Evolutionary conservation across 352 stramenopile genomes (phyloP), one percentile per base, ranked within the genome.

Genomic region (Phytophthora pini): DNA sequence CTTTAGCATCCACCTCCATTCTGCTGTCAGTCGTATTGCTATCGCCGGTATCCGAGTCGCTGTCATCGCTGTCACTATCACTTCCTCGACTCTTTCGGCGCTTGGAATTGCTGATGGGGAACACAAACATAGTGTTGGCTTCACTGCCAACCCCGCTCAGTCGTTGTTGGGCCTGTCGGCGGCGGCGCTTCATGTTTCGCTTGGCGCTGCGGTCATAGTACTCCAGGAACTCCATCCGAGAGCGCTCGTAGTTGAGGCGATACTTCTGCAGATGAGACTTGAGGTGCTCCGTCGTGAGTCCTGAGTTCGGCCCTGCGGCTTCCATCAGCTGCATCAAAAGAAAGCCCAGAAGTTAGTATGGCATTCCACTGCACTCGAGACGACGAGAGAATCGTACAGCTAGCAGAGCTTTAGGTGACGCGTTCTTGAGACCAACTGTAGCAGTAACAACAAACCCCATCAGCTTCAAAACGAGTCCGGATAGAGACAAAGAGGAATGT

Each of bases 221-320:
- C 63, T 92, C 84, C 32, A 96, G 80, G 56, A 96, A 96, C 68
- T 96, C 85, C 62, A 81, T 72, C 6, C 88, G 82, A 29, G 88
- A 96, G 29, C 83, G 82, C 48, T 96, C 87, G 61, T 95, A 94
- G 53, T 96, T 94, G 53, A 94, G 82, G 15, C 88, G 85, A 69
- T 94, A 96, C 68, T 96, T 96, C 62, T 96, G 88, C 67, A 96
- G 45, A 68, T 96, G 88, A 47, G 84, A 94, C 74, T 96, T 96
- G 27, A 96, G 71, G 39, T 95, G 88, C 55, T 95, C 88, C 22
- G 88, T 96, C 39, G 88, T 96, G 40, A 96, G 79, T 15, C 81
- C 85, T 22, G 73, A 54, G 43, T 79, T 79, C 0, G 70, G 76
- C 40, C 78, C 87, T 39, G 85, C 77, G 1, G 65, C 68, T 8